Percentiles rank a stretch among this genome's conserved stretches.
phyloP scores from a whole-genome alignment of 2,329 filamentous ascomycete species.

The Claviceps sp. region DNA sequence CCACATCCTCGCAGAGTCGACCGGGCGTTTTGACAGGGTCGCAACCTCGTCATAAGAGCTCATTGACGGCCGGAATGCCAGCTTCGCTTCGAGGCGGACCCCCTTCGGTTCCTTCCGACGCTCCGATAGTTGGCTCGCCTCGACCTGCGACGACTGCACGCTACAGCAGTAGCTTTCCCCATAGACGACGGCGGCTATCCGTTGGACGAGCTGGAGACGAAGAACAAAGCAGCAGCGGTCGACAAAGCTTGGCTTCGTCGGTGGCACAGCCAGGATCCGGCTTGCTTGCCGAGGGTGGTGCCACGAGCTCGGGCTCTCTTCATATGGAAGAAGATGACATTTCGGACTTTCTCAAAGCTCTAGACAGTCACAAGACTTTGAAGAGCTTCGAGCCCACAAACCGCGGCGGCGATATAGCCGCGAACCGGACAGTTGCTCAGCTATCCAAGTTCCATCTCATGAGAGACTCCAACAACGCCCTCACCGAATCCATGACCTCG shows the following conservation, averaged over 20 bases:
- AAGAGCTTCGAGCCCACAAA: constrained; percentile 60
- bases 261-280: constrained; percentile 63
- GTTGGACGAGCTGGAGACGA: constrained; percentile 56
- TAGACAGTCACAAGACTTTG: constrained; percentile 80
- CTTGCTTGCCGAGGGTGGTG: constrained; percentile 57
- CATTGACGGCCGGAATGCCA: constrained; percentile 62
- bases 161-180: constrained; percentile 90
- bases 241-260: constrained; percentile 60
- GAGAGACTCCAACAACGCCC: constrained; percentile 73
- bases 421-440: constrained; percentile 64
- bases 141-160: constrained; percentile 64
- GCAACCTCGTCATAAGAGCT: constrained; percentile 53
- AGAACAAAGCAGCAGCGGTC: constrained; percentile 68
- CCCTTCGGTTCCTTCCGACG: constrained; percentile 45
- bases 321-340: constrained; percentile 83
- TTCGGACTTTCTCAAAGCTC: constrained; percentile 76
- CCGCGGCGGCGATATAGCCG: constrained; percentile 53
- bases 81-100: constrained; percentile 57
- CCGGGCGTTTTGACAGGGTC: constrained; percentile 29
- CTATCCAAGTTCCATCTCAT: constrained; percentile 78
- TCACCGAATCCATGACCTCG: constrained; percentile 88
- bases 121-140: constrained; percentile 58
- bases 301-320: constrained; percentile 51
- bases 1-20: constrained; percentile 38
- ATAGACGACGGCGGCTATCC: constrained; percentile 66